These are phyloP conservation scores for Echria macrotheca DNA, from an alignment of 495 filamentous ascomycete species.

Conservation along the genomic window DNA sequence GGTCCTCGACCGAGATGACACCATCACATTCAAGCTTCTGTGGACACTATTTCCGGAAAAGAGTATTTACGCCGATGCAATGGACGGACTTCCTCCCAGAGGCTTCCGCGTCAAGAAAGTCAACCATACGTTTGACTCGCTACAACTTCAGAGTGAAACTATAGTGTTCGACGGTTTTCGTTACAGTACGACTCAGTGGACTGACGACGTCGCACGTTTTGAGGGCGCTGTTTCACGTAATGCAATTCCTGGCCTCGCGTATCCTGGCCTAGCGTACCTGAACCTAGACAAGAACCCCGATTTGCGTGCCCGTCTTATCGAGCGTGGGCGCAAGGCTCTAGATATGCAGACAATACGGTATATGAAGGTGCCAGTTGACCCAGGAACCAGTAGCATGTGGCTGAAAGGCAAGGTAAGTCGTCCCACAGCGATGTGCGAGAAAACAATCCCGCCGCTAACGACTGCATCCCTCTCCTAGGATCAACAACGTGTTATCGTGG, in stretches of 20 bases:
- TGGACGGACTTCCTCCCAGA: not conserved
- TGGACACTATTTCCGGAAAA: constrained; percentile 14
- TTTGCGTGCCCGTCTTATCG: constrained; percentile 2
- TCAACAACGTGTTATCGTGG: constrained; percentile 8
- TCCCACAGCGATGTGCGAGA: not conserved
- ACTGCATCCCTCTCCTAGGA: too few relatives aligned
- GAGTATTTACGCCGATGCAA: not conserved
- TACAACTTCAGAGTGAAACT: not conserved
- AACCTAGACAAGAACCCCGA: not conserved
- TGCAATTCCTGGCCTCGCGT: not conserved
- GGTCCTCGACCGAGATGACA: constrained; percentile 7
- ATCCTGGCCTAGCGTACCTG: not conserved
- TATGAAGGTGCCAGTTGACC: not conserved
- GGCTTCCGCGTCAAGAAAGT: constrained; percentile 1
- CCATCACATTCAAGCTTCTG: constrained; percentile 10
- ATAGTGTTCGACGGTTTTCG: constrained; percentile 8
- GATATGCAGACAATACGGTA: constrained; percentile 9
- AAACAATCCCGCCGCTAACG: too few relatives aligned
- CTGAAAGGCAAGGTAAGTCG: constrained; percentile 5
- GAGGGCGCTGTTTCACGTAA: not conserved
- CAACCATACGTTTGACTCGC: not conserved
- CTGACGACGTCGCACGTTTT: not conserved
- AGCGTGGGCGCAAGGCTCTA: constrained; percentile 1
- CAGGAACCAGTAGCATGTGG: not conserved
- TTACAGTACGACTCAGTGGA: constrained; percentile 1